These are phyloP conservation scores for Quercus rubra DNA, from an alignment of 306 rosid genomes.

Conservation along the genomic window DNA sequence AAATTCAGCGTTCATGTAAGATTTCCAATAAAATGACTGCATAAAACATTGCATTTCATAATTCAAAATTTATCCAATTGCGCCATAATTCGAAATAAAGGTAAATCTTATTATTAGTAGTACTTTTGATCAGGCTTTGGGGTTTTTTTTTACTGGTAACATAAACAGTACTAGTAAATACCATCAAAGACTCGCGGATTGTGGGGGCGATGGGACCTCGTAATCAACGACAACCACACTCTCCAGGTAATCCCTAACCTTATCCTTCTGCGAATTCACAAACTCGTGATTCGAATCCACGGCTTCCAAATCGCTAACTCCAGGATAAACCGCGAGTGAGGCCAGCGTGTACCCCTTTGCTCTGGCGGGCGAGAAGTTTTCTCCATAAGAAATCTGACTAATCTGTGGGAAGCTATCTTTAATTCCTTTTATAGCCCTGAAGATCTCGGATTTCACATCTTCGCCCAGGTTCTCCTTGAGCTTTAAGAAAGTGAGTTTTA, in stretches of 20 bases:
- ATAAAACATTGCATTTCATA: too few relatives aligned
- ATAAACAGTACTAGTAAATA: neutral
- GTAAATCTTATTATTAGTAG: too few relatives aligned
- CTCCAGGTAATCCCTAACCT: conserved; percentile 64
- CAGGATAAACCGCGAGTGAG: conserved; percentile 55
- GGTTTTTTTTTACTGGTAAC: neutral
- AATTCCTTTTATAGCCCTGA: conserved; percentile 51
- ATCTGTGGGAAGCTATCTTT: conserved; percentile 47
- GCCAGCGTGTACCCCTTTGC: conserved; percentile 87
- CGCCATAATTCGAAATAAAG: too few relatives aligned
- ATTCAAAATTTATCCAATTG: too few relatives aligned
- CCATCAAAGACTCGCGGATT: conserved; percentile 61
- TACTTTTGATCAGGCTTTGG: too few relatives aligned
- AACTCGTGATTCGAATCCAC: conserved; percentile 46
- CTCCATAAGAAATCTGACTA: conserved; percentile 53
- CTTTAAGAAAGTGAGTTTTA: conserved; percentile 58
- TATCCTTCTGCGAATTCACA: conserved; percentile 57
- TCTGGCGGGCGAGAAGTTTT: conserved; percentile 85
- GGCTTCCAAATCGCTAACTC: conserved; percentile 45
- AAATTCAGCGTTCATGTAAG: too few relatives aligned
- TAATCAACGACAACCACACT: conserved; percentile 65
- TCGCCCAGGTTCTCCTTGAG: conserved; percentile 51
- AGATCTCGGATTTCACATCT: conserved; percentile 35
- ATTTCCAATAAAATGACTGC: too few relatives aligned
- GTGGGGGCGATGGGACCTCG: conserved; percentile 36